Evolutionary conservation across 2,329 filamentous ascomycete genomes (phyloP), one percentile per base, ranked within the genome.

Genomic region (Penicillium oxalicum): DNA sequence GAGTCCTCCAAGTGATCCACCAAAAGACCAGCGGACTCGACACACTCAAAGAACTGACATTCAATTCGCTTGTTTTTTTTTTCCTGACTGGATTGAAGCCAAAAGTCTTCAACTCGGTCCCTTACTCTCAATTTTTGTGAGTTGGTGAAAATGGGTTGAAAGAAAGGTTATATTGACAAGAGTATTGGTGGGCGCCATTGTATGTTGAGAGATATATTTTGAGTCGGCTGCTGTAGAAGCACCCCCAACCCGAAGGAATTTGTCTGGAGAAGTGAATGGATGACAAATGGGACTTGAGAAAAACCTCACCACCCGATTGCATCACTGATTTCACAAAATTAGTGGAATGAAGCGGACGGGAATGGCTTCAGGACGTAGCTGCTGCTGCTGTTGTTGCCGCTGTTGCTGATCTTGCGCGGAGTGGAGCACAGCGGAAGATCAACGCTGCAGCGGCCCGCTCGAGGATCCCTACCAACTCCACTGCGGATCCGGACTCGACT

Each of bases 321-420:
- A 32, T 28, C 43, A 39, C 13, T 27, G 32, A 9, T 8, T 13
- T 29, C 24, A 3, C 28, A 13, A 38, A 9, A 43, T 27, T 28
- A n/a, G 34, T 39, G 27, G 26, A 26, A 9, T 5, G 43, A 38
- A 38, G 43, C 7, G 36, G 25, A 29, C 13, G 26, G 43, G 35
- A 38, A 45, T 45, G 32, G 13, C 43, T 26, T 39, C 35, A 39
- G 34, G 43, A 44, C 24, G 41, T 24, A 36, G 35, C 32, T 38
- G 43, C 34, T 11, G 25, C 12, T 40, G 29, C 11, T 32, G 29
- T 7, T 7, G 29, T 18, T 18, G 18, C 18, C 2, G 11, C 29
- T 45, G 43, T 33, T 11, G 43, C 38, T 38, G 43, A 28, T n/a
- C 13, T 38, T 39, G 43, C 11, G 26, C 11, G 26, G 12, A 13